Conservation (phyloP, 106 monocot species). For the Dactylorhiza incarnata region DNA sequence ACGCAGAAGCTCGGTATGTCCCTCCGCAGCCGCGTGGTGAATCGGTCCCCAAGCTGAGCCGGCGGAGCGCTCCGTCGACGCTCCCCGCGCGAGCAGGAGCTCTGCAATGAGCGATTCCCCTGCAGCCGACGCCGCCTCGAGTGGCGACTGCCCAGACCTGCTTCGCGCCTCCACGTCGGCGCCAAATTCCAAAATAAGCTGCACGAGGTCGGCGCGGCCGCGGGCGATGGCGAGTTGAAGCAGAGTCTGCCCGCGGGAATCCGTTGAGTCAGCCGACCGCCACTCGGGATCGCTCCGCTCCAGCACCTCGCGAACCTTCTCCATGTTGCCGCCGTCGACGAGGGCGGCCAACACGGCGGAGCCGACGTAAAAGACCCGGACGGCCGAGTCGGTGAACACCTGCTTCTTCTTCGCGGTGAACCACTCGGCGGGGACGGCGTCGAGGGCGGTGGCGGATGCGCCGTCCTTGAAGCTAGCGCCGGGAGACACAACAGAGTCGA, state of each 20-base stretch:
- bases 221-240: constrained; percentile 34
- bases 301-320: constrained; percentile 30
- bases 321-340: constrained; percentile 30
- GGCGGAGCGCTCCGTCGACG: constrained; percentile 24
- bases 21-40: constrained; percentile 33
- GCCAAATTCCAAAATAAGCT: constrained; percentile 43
- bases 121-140: constrained; percentile 34
- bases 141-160: constrained; percentile 29
- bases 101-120: constrained; percentile 43
- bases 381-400: constrained; percentile 41
- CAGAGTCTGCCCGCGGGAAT: constrained; percentile 23
- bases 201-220: constrained; percentile 38
- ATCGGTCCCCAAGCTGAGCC: constrained; percentile 21
- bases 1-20: constrained; percentile 30
- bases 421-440: constrained; percentile 42
- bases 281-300: constrained; percentile 51
- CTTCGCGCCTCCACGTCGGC: constrained; percentile 27
- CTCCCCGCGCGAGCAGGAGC: constrained; percentile 31
- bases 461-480: constrained; percentile 31
- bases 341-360: constrained; percentile 39
- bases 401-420: constrained; percentile 58
- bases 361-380: constrained; percentile 36
- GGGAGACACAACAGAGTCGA: constrained; percentile 48
- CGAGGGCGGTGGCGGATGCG: constrained; percentile 1
- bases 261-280: constrained; percentile 32